Base-by-base conservation (phyloP, 768 basidiomycete genomes). In the Mycena haematopus region DNA sequence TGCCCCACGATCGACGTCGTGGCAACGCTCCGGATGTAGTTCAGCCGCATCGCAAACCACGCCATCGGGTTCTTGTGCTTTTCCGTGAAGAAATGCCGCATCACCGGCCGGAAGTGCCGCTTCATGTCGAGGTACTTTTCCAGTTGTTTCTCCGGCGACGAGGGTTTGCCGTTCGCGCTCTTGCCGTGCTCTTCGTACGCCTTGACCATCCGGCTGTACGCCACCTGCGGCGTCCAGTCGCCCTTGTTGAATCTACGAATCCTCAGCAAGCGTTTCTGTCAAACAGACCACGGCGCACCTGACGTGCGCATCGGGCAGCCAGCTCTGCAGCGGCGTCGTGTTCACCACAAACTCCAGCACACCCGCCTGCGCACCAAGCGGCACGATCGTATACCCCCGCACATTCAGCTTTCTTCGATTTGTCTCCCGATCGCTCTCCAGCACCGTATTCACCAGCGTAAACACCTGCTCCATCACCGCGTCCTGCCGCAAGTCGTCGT, bases 391-490 rank as follows among this genome's bases (percentile, higher is more conserved):
- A 76, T 99, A 99, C 10, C 86, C 89, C 21, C 95, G 84, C 58
- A 97, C 86, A 44, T 79, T 78, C 24, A 99, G 79, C 42, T 85
- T 77, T 11, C 97, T 87, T 55, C 84, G 82, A 54, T 83, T 81
- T 0, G 95, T 95, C 68, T 92, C 87, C 33, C 87, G 81, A 73
- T 99, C 95, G 19, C 80, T 80, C 2, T 70, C 70, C 17, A 99
- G 82, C 2, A 98, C 83, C 10, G 83, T 76, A 65, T 99, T 98
- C 58, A 95, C 90, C 21, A 99, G 81, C 21, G 86, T 86, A 70
- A 99, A 99, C 2, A 97, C 94, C 75, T 99, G 97, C 70, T 98
- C 94, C 96, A 99, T 98, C 55, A 99, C 95, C 0, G 96, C 96
- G 71, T 99, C 97, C 75, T 99, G 97, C 42, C 97, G 88, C 49